These are phyloP conservation scores for Tilletiaria anomala DNA, from an alignment of 1,284 basidiomycete species.

Conservation along the genomic window DNA sequence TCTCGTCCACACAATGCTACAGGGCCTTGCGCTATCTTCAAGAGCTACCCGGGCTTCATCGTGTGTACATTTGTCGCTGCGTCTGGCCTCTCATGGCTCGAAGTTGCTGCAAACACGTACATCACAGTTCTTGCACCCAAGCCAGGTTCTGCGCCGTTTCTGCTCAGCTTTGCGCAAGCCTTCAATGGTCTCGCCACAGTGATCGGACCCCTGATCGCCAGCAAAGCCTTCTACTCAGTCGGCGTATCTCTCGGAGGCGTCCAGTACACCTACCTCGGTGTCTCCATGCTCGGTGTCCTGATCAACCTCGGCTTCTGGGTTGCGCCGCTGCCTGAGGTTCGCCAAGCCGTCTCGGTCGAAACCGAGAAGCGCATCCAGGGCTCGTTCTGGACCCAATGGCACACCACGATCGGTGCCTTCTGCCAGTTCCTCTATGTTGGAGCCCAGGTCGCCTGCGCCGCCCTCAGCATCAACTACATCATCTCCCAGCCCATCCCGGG, in stretches of 20 bases:
- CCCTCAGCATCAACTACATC: too few relatives aligned
- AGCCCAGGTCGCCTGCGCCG: constrained; percentile 58
- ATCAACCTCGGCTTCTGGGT: constrained; percentile 60
- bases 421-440: constrained; percentile 59
- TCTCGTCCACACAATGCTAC: too few relatives aligned
- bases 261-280: constrained; percentile 69
- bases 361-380: constrained; percentile 7
- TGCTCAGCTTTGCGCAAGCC: constrained; percentile 66
- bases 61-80: too few relatives aligned
- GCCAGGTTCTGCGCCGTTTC: too few relatives aligned
- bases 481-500: too few relatives aligned
- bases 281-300: constrained; percentile 50
- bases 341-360: constrained; percentile 23
- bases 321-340: constrained; percentile 59
- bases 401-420: constrained; percentile 57
- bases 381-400: constrained; percentile 56
- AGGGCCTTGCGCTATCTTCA: too few relatives aligned
- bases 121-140: too few relatives aligned
- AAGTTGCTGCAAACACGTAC: too few relatives aligned
- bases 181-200: constrained; percentile 68
- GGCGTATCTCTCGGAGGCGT: constrained; percentile 56
- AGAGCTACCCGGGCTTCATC: too few relatives aligned
- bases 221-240: constrained; percentile 57
- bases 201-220: constrained; percentile 63
- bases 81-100: too few relatives aligned